phyloP scores from a whole-genome alignment of 345 rosid species.

The Mallotus nudiflorus region DNA sequence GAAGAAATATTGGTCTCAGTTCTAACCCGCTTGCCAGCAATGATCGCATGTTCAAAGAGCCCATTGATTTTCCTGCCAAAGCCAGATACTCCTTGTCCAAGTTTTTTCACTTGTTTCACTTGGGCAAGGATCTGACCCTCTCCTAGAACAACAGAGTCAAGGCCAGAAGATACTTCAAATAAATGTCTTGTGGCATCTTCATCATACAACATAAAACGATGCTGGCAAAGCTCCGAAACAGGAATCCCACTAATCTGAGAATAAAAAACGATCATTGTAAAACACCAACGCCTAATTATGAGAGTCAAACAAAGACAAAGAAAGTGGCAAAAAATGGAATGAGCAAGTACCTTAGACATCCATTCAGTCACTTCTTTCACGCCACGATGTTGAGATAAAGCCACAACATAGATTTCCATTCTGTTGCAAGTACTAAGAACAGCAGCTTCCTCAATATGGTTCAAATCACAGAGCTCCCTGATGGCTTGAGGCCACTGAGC shows the following conservation, averaged over 20 bases:
- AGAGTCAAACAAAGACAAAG: conserved; percentile 1
- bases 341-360: conserved; percentile 28
- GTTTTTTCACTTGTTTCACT: conserved; percentile 28
- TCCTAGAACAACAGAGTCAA: conserved; percentile 28
- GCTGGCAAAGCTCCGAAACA: conserved; percentile 21
- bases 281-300: too few relatives aligned
- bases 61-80: conserved; percentile 27
- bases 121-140: conserved; percentile 33
- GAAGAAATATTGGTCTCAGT: conserved; percentile 28
- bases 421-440: conserved; percentile 31
- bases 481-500: conserved; percentile 29
- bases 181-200: conserved; percentile 26
- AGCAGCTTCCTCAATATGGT: conserved; percentile 34
- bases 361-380: conserved; percentile 35
- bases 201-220: conserved; percentile 23
- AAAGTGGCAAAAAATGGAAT: neutral
- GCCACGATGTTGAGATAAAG: conserved; percentile 29
- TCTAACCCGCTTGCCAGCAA: conserved; percentile 28
- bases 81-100: conserved; percentile 31
- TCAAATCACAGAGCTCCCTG: conserved; percentile 17
- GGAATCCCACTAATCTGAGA: conserved; percentile 29
- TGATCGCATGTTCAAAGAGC: conserved; percentile 30
- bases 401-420: conserved; percentile 29
- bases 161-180: conserved; percentile 31
- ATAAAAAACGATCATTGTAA: neutral